These are phyloP conservation scores for Linum usitatissimum DNA, from an alignment of 345 rosid species.

Conservation along the genomic window DNA sequence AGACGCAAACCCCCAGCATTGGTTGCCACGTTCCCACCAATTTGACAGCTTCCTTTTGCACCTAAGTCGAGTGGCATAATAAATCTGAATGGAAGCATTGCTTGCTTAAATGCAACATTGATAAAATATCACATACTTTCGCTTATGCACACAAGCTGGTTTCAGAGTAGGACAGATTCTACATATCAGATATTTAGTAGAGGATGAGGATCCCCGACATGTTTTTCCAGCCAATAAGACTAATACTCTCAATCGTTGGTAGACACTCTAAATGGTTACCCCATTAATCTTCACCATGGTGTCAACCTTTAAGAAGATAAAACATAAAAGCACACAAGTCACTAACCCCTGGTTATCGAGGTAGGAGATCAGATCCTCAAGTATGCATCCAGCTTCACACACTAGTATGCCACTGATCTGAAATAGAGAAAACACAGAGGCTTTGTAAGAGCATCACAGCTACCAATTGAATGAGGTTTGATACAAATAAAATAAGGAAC, in stretches of 20 bases:
- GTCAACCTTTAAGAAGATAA: conserved; percentile 2
- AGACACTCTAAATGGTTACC: background rate
- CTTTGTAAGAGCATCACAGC: background rate
- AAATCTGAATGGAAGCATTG: conserved; percentile 68
- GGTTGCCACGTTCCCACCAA: conserved; percentile 97
- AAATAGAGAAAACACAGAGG: conserved; percentile 12
- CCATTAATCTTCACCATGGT: background rate
- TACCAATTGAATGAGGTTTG: background rate
- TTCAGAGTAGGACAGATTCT: background rate
- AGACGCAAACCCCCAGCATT: conserved; percentile 99
- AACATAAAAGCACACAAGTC: conserved; percentile 3
- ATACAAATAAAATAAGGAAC: background rate
- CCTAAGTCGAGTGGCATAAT: conserved; percentile 99
- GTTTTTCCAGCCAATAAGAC: background rate
- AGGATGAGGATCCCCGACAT: background rate
- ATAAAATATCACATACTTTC: background rate
- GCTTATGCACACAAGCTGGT: background rate
- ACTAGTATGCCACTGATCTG: conserved; percentile 89
- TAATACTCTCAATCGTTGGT: background rate
- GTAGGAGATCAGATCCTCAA: conserved; percentile 72
- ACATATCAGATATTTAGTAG: background rate
- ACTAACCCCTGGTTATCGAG: conserved; percentile 73
- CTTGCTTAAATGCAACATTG: conserved; percentile 21
- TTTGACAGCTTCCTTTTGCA: conserved; percentile 99
- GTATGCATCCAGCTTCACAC: conserved; percentile 95